Evolutionary conservation across 495 filamentous ascomycete genomes (phyloP).

Genomic region (Penicillium atrosanguineum): DNA sequence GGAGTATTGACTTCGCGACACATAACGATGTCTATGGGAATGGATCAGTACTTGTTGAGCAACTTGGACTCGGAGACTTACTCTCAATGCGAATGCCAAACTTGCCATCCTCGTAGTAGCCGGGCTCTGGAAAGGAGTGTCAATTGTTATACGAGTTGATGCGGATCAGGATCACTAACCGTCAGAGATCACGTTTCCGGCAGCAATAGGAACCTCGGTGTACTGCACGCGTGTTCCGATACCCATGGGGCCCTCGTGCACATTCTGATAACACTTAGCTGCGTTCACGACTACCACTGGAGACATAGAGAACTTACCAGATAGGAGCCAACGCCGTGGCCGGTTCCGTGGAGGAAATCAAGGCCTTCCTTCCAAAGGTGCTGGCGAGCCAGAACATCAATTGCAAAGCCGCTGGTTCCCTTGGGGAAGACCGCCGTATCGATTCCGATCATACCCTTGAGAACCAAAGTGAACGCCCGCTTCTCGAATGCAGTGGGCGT

Average conservation of each 20-base stretch:
- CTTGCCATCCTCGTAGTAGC: constrained; percentile 95
- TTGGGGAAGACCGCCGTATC: constrained; percentile 90
- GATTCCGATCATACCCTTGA: constrained; percentile 93
- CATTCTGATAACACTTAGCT: constrained; percentile 57
- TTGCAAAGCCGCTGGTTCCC: constrained; percentile 87
- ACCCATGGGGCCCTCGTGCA: constrained; percentile 97
- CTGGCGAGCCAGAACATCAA: constrained; percentile 87
- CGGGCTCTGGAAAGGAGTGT: constrained; percentile 66
- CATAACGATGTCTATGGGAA: constrained; percentile 67
- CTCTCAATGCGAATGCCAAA: constrained; percentile 99
- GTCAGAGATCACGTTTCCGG: constrained; percentile 93
- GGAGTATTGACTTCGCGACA: constrained; percentile 82
- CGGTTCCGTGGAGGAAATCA: constrained; percentile 95
- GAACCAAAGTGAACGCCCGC: constrained; percentile 89
- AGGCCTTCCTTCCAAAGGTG: constrained; percentile 89
- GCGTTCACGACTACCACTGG: not conserved
- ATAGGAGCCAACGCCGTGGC: constrained; percentile 93
- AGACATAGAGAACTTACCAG: constrained; percentile 41
- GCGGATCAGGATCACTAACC: constrained; percentile 30
- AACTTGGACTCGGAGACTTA: constrained; percentile 24
- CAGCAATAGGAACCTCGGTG: constrained; percentile 81
- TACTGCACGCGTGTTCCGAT: constrained; percentile 91
- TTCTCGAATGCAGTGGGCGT: constrained; percentile 80
- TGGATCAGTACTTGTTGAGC: constrained; percentile 12
- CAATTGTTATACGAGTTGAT: constrained; percentile 13